Percentiles rank a stretch among this genome's conserved stretches.
Conservation (phyloP, 352 stramenopile species). For the Pythium aristosporum region DNA sequence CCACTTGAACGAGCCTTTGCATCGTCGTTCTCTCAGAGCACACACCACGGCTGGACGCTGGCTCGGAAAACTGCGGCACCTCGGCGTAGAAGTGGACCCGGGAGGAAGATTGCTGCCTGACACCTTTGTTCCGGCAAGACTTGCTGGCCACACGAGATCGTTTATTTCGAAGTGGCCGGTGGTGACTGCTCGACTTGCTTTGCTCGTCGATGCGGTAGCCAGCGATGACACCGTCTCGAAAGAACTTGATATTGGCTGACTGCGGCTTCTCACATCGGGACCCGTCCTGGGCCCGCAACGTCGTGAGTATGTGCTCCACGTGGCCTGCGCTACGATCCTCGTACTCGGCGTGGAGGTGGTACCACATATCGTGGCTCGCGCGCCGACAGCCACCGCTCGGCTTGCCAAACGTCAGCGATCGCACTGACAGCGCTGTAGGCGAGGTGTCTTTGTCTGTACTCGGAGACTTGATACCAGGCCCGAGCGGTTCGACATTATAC, state of each 20-base stretch:
- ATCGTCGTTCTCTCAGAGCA: conserved; percentile 4
- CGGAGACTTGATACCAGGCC: too few species aligned
- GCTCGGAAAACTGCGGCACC: background rate
- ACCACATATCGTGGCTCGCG: conserved; percentile 13
- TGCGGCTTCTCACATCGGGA: background rate
- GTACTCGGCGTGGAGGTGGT: conserved; percentile 13
- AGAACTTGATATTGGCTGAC: conserved; percentile 1
- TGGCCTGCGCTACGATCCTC: background rate
- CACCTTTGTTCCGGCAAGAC: background rate
- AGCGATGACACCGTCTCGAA: conserved; percentile 3
- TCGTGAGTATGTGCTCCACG: conserved; percentile 14
- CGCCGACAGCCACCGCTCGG: background rate
- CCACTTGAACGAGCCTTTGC: conserved; percentile 12
- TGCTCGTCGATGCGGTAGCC: conserved; percentile 7
- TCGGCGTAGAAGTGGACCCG: conserved; percentile 20
- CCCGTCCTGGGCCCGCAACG: conserved; percentile 8
- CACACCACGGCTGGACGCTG: background rate
- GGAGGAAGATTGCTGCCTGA: background rate
- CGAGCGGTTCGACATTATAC: background rate
- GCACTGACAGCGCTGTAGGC: conserved; percentile 10
- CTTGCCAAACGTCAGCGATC: conserved; percentile 15
- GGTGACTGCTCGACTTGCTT: too few species aligned
- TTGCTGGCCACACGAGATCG: background rate
- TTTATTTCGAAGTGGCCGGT: background rate
- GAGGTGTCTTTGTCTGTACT: background rate